Conservation (phyloP, 2,329 filamentous ascomycete species). For the Orbilia brochopaga region DNA sequence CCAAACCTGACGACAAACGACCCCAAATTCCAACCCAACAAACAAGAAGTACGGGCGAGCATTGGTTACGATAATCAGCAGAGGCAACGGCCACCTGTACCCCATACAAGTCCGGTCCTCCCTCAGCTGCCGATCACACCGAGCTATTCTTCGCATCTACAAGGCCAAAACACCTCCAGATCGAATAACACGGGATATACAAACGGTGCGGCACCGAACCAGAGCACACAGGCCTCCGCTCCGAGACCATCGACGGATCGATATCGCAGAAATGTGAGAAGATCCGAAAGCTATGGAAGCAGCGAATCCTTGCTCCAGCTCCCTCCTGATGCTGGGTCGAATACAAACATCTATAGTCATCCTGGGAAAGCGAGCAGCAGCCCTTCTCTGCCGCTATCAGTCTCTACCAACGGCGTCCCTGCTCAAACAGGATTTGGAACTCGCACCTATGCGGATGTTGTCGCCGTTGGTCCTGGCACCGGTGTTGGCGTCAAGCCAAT, state of each 20-base stretch:
- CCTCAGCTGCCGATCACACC: slow-evolving; percentile 59
- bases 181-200: slow-evolving; percentile 20
- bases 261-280: slow-evolving; percentile 53
- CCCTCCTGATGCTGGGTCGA: slow-evolving; percentile 59
- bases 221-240: slow-evolving; percentile 53
- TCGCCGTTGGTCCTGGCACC: slow-evolving; percentile 53
- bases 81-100: slow-evolving; percentile 60
- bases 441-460: slow-evolving; percentile 66
- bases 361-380: slow-evolving; percentile 47
- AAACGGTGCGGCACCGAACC: slow-evolving; percentile 29
- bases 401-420: slow-evolving; percentile 58
- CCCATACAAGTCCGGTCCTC: slow-evolving; percentile 56
- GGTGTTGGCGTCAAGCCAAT: slow-evolving; percentile 51
- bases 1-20: slow-evolving; percentile 67
- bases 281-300: slow-evolving; percentile 48
- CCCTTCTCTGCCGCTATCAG: slow-evolving; percentile 49
- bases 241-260: slow-evolving; percentile 55
- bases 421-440: slow-evolving; percentile 63
- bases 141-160: slow-evolving; percentile 58
- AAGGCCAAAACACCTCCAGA: slow-evolving; percentile 60
- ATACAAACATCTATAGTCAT: slow-evolving; percentile 55
- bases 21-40: slow-evolving; percentile 61
- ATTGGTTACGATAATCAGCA: slow-evolving; percentile 63
- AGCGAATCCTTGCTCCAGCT: slow-evolving; percentile 60
- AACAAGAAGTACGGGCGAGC: slow-evolving; percentile 58